Evolutionary conservation across 2,329 filamentous ascomycete genomes (phyloP).

Genomic region (Rutstroemia sp.): DNA sequence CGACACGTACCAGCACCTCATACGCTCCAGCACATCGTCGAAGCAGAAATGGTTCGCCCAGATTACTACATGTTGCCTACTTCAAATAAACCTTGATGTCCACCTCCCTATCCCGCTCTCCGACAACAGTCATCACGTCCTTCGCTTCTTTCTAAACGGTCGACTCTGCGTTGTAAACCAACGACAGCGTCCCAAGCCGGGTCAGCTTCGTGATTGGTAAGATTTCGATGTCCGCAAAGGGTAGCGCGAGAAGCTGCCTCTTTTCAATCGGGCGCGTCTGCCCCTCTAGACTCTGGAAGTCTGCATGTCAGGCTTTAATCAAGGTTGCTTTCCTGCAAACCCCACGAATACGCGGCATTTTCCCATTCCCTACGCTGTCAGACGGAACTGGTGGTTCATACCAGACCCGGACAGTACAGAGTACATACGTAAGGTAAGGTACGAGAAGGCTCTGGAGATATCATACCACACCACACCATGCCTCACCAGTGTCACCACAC

Average conservation of each 20-base stretch:
- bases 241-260: background rate
- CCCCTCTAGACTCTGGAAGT: background rate
- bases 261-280: constrained; percentile 1
- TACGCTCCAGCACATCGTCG: constrained; percentile 8
- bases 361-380: constrained; percentile 2
- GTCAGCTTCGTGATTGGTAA: background rate
- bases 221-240: background rate
- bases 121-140: background rate
- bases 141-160: constrained; percentile 3
- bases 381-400: background rate
- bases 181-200: background rate
- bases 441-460: background rate
- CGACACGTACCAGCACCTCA: constrained; percentile 3
- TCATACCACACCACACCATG: background rate
- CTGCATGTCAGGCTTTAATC: constrained; percentile 5
- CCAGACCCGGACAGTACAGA: background rate
- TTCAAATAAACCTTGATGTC: constrained; percentile 7
- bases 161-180: constrained; percentile 5
- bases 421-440: constrained; percentile 5
- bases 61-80: constrained; percentile 3
- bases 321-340: background rate
- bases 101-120: background rate
- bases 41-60: constrained; percentile 11
- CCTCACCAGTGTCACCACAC: background rate
- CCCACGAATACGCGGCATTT: constrained; percentile 5